phyloP scores from a whole-genome alignment of 2,329 filamentous ascomycete genomes.

The Nannizzia gypsea region DNA sequence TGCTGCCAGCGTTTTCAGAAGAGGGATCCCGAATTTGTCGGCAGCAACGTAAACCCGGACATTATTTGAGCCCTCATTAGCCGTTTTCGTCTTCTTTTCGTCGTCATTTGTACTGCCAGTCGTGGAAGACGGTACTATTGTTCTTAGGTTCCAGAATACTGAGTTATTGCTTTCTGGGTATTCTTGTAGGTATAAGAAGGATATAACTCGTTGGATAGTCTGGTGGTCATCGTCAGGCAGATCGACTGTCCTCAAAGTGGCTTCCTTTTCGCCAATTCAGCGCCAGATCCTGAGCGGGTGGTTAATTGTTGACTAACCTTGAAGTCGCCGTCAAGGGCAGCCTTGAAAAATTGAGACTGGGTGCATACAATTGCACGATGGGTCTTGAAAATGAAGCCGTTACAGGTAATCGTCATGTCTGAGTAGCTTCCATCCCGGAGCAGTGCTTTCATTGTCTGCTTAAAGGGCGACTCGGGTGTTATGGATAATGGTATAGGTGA shows the following conservation, averaged over 20 bases:
- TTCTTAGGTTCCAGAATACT: neutral
- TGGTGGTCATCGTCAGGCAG: neutral
- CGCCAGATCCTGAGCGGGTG: neutral
- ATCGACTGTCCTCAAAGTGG: neutral
- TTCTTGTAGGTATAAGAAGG: neutral
- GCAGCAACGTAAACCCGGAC: neutral
- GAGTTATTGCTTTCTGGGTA: neutral
- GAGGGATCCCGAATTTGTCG: neutral
- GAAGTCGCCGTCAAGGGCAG: neutral
- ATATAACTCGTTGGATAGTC: slow-evolving; percentile 2
- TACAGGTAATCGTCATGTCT: neutral
- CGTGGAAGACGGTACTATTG: neutral
- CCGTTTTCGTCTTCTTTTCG: neutral
- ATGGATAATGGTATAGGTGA: neutral
- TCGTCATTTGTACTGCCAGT: neutral
- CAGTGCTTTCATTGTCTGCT: neutral
- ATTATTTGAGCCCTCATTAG: neutral
- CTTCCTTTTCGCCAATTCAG: neutral
- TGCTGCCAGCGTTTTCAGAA: neutral
- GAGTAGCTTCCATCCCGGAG: neutral
- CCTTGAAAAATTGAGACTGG: neutral
- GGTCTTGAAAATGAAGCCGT: neutral
- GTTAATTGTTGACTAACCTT: neutral
- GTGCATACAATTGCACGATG: neutral
- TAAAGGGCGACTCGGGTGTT: neutral